phyloP scores from a whole-genome alignment of 176 grass and related monocot species.

The Chloris gayana region DNA sequence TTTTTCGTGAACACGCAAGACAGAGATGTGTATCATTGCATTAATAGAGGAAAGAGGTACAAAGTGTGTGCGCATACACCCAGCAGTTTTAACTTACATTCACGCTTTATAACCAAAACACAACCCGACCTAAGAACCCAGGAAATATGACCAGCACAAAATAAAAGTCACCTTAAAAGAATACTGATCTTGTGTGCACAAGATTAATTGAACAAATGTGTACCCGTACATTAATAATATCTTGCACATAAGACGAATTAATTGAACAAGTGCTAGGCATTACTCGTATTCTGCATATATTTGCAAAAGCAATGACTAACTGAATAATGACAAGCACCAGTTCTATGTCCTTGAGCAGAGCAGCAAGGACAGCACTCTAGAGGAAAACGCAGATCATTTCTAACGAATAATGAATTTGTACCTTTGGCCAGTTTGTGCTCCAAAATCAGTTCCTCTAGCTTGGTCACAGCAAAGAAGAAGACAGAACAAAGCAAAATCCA shows the following conservation, averaged over 20 bases:
- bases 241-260: background rate
- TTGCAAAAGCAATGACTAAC: background rate
- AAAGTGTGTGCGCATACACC: too few relatives aligned
- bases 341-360: background rate
- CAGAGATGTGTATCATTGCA: too few relatives aligned
- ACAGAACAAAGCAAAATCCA: conserved; percentile 15
- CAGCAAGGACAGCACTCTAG: background rate
- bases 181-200: background rate
- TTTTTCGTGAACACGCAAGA: too few relatives aligned
- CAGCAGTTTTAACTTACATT: too few relatives aligned
- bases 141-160: background rate
- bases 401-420: background rate
- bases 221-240: background rate
- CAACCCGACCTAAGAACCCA: too few relatives aligned
- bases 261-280: background rate
- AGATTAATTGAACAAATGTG: background rate
- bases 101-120: too few relatives aligned
- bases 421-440: background rate
- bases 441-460: background rate
- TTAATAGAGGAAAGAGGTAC: too few relatives aligned
- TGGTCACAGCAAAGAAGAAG: background rate
- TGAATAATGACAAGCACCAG: background rate
- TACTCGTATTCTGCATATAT: background rate
- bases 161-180: background rate
- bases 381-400: background rate